phyloP scores from a whole-genome alignment of 1,139 yeast species.

The Chernovozyma aurita region DNA sequence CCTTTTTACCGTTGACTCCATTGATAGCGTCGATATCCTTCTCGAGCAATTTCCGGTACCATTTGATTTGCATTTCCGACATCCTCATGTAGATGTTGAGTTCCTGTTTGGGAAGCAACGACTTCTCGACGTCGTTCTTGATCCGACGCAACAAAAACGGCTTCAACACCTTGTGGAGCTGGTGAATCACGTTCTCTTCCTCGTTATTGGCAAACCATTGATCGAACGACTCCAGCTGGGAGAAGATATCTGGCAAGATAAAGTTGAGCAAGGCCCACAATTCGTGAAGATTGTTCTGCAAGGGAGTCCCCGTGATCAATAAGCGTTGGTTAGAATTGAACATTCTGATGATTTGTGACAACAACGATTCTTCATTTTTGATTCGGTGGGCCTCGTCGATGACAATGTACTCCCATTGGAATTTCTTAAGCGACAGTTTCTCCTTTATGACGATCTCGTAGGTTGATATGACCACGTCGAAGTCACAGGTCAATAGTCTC shows the following conservation, averaged over 20 bases:
- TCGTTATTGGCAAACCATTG: slow-evolving; percentile 61
- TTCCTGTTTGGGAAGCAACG: slow-evolving; percentile 86
- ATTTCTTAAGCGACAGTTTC: slow-evolving; percentile 70
- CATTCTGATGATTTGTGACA: slow-evolving; percentile 84
- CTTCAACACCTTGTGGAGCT: slow-evolving; percentile 75
- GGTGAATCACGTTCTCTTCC: slow-evolving; percentile 68
- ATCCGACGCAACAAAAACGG: slow-evolving; percentile 89
- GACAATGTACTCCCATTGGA: slow-evolving; percentile 90
- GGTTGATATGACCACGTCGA: slow-evolving; percentile 86
- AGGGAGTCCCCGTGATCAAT: slow-evolving; percentile 91
- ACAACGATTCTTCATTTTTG: slow-evolving; percentile 86
- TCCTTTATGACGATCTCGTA: slow-evolving; percentile 92
- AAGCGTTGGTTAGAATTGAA: slow-evolving; percentile 82
- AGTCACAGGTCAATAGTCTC: slow-evolving; percentile 62
- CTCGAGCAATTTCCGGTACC: slow-evolving; percentile 87
- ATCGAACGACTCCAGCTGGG: slow-evolving; percentile 85
- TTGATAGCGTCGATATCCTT: slow-evolving; percentile 96
- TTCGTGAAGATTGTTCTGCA: slow-evolving; percentile 92
- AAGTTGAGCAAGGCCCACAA: slow-evolving; percentile 93
- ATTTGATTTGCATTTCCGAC: slow-evolving; percentile 88
- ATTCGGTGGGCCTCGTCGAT: slow-evolving; percentile 97
- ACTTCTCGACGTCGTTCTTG: slow-evolving; percentile 88
- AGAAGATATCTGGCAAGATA: slow-evolving; percentile 88
- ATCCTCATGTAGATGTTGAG: slow-evolving; percentile 86
- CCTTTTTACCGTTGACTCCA: slow-evolving; percentile 84